These are phyloP conservation scores for Penicillium macrosclerotiorum DNA, from an alignment of 495 filamentous ascomycete species.

Conservation along the genomic window DNA sequence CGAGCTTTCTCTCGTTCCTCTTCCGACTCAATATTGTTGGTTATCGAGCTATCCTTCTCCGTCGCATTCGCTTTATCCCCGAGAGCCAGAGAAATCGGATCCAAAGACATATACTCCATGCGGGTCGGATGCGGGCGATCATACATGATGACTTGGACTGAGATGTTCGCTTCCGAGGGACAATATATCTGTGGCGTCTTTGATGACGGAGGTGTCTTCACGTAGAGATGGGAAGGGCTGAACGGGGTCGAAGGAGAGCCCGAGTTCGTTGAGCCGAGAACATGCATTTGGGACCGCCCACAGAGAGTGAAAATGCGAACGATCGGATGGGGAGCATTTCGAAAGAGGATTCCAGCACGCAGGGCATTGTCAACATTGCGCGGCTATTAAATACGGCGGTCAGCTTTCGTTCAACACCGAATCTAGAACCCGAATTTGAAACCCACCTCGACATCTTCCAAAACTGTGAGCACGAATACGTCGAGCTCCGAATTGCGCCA, in stretches of 20 bases:
- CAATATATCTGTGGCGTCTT: slow-evolving; percentile 72
- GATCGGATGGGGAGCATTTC: slow-evolving; percentile 79
- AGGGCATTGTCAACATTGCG: slow-evolving; percentile 85
- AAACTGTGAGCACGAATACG: slow-evolving; percentile 80
- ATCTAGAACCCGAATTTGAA: too few species aligned
- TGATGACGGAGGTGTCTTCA: slow-evolving; percentile 54
- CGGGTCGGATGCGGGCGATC: slow-evolving; percentile 77
- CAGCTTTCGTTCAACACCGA: slow-evolving; percentile 4
- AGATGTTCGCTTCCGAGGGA: slow-evolving; percentile 54
- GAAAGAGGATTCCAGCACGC: slow-evolving; percentile 76
- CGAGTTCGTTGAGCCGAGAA: slow-evolving; percentile 77
- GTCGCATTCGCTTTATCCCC: slow-evolving; percentile 61
- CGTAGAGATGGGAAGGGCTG: slow-evolving; percentile 69
- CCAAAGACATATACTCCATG: slow-evolving; percentile 96
- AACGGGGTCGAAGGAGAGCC: slow-evolving; percentile 47
- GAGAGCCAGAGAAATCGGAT: slow-evolving; percentile 83
- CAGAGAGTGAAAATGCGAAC: slow-evolving; percentile 80
- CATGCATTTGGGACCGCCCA: slow-evolving; percentile 76
- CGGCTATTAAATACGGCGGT: slow-evolving; percentile 37
- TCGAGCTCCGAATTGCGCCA: slow-evolving; percentile 93
- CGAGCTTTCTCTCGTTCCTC: slow-evolving; percentile 65
- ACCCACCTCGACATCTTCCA: slow-evolving; percentile 86
- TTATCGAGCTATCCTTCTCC: slow-evolving; percentile 24
- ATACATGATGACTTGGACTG: slow-evolving; percentile 85
- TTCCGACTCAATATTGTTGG: slow-evolving; percentile 35